Base-by-base conservation (phyloP, 2,329 filamentous ascomycete species). In the Arthroderma sp. region DNA sequence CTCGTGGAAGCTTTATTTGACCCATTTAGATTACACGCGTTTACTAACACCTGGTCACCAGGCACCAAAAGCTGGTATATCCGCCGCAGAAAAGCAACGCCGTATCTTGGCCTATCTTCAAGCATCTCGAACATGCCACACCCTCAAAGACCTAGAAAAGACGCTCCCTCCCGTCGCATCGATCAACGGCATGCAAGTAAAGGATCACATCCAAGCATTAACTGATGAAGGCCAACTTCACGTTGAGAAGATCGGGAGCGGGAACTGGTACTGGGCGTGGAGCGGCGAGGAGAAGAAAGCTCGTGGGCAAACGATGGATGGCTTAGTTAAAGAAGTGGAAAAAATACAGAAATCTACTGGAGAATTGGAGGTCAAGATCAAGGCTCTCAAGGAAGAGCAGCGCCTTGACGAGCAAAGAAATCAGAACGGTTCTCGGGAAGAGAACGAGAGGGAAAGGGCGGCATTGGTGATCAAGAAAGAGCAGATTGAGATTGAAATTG, bases 241-340 rank as follows among this genome's bases (percentile, higher is more conserved):
- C 17, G 79, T 84, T 28, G 83, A 86, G 71, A 86, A 86, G 68
- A 86, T 87, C 63, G 84, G 83, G 44, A 83, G 77, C 61, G 83
- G 82, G 28, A 86, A 86, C 67, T 87, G 83, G 83, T 86, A 86
- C 71, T 87, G 84, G 84, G 79, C 77, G 61, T 86, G 86, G 66
- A 74, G 71, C 17, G 81, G 77, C 28, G 81, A 85, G 56, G 80
- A 80, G 64, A 77, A 74, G 53, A 63, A 60, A 15, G 64, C 64
- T 39, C 59, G 68, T 54, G 63, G 63, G 52, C 66, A 63, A 49
- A 62, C 61, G 13, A 65, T 58, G 51, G 67, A 72, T 55, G 68
- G 68, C 17, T 63, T 68, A 33, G 65, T 70, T 60, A 68, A 65
- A 51, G 71, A 65, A 28, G 58, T 76, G 59, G 69, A 70, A 37